A percentile compares a stretch with the other conserved stretches of the same genome.
Evolutionary conservation across 768 basidiomycete genomes (phyloP).

Genomic region (Suillus alpinus): DNA sequence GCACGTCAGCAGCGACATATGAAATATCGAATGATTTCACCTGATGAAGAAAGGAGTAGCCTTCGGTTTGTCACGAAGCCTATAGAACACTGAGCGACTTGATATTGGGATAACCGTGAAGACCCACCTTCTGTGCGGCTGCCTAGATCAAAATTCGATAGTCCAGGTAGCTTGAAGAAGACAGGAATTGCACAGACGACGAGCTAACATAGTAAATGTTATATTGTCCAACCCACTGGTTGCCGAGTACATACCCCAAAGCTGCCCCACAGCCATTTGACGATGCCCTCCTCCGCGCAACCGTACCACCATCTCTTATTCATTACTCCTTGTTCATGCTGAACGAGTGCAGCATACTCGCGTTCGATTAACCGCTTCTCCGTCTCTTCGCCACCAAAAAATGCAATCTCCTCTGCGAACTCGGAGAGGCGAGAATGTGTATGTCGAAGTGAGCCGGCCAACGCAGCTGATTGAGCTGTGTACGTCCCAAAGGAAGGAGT

Average conservation of each 20-base stretch:
- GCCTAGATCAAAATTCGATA: constrained; percentile 67
- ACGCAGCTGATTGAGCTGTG: constrained; percentile 82
- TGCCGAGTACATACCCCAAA: constrained; percentile 66
- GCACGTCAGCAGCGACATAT: neutral
- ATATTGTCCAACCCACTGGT: neutral
- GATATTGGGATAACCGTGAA: neutral
- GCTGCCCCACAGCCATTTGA: constrained; percentile 97
- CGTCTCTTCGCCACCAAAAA: constrained; percentile 82
- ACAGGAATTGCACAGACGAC: constrained; percentile 91
- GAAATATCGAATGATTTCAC: constrained; percentile 32
- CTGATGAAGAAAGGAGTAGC: constrained; percentile 82
- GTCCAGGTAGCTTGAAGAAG: constrained; percentile 83
- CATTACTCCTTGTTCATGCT: constrained; percentile 82
- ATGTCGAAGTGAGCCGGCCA: constrained; percentile 87
- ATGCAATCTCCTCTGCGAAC: constrained; percentile 85
- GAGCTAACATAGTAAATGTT: constrained; percentile 43
- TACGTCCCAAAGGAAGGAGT: constrained; percentile 94
- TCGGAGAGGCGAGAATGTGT: constrained; percentile 89
- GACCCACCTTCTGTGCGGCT: constrained; percentile 79
- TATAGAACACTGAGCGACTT: constrained; percentile 24
- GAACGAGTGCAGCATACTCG: constrained; percentile 79
- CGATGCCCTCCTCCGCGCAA: constrained; percentile 90
- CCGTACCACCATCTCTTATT: constrained; percentile 85
- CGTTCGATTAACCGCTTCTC: constrained; percentile 92
- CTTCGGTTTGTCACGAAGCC: constrained; percentile 97